phyloP scores from a whole-genome alignment of 2,329 filamentous ascomycete species.

The Hymenoscyphus fructigenus region DNA sequence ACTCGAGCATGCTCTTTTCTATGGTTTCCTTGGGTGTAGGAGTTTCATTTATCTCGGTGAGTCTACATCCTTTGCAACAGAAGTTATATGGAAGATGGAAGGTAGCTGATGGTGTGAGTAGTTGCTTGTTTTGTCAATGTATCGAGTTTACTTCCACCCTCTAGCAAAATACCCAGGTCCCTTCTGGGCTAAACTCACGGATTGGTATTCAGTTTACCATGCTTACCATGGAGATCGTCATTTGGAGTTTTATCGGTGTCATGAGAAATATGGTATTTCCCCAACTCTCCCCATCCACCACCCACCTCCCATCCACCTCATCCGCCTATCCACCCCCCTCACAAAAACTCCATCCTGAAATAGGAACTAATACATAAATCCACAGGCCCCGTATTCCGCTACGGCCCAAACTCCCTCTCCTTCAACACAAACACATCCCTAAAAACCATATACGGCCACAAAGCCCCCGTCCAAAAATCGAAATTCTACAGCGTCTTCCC shows the following conservation, averaged over 20 bases:
- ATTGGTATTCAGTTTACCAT: conserved; percentile 36
- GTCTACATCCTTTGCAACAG: background rate
- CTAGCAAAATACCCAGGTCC: conserved; percentile 40
- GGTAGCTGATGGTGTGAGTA: background rate
- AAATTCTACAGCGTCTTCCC: conserved; percentile 74
- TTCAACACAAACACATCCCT: conserved; percentile 72
- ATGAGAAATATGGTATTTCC: conserved; percentile 38
- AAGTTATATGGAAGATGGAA: background rate
- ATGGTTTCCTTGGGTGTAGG: background rate
- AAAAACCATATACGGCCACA: conserved; percentile 65
- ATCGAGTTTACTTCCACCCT: conserved; percentile 36
- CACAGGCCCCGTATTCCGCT: conserved; percentile 60
- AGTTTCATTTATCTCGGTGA: background rate
- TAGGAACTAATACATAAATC: background rate
- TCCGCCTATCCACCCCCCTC: background rate
- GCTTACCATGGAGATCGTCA: conserved; percentile 40
- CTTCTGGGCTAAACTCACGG: conserved; percentile 37
- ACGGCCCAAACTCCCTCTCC: conserved; percentile 73
- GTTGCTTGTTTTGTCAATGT: conserved; percentile 40
- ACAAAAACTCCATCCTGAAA: background rate
- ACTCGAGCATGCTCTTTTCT: background rate
- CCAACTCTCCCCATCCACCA: background rate
- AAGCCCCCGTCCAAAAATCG: conserved; percentile 63
- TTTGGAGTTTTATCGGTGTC: conserved; percentile 37
- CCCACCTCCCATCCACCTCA: background rate